Base-by-base conservation (phyloP, 495 filamentous ascomycete species). In the Tricharina praecox region DNA sequence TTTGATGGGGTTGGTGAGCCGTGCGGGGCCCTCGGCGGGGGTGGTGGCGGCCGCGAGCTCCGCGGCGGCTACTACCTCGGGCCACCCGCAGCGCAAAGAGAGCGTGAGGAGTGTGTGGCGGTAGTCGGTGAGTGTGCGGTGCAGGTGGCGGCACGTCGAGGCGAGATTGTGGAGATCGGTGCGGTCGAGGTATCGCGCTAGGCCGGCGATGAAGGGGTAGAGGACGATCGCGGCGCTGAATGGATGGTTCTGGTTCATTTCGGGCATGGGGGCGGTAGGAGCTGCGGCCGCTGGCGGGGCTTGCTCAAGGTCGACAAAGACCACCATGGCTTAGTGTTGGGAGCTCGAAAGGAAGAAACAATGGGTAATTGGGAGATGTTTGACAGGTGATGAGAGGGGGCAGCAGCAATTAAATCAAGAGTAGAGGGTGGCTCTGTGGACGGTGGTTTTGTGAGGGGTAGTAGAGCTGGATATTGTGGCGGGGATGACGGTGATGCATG, bases 81-180 rank as follows among this genome's bases (percentile, higher is more conserved):
- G 40, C 23, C 42, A 40, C 21, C 23, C 23, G 43, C 56, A 59
- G 18, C 36, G 28, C 8, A 58, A 43, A 15, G 39, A 50, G 10
- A 42, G 34, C 1, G 36, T 33, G 21, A 53, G 23, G n/a, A 59
- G 47, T 5, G 47, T 45, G n/a, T 26, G 34, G 1, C 55, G 50
- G 28, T 59, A 47, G 11, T 23, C 26, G 2, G 35, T 20, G 11
- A 59, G 28, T 24, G 49, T 57, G 9, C 41, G 23, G 23, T 53
- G 40, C 33, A 58, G 49, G 24, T 53, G 50, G 36, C 48, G 49
- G 18, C 55, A 59, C 2, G 48, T 45, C 1, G 26, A 45, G 21
- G 42, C 43, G 4, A 59, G 54, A 47, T 44, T 54, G 19, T 48
- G 48, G 25, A 59, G 56, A 43, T 59, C 56, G 15, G 49, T 58